Evolutionary conservation across 495 filamentous ascomycete genomes (phyloP), one percentile per base, ranked within the genome.

Genomic region (Amniculicola lignicola): DNA sequence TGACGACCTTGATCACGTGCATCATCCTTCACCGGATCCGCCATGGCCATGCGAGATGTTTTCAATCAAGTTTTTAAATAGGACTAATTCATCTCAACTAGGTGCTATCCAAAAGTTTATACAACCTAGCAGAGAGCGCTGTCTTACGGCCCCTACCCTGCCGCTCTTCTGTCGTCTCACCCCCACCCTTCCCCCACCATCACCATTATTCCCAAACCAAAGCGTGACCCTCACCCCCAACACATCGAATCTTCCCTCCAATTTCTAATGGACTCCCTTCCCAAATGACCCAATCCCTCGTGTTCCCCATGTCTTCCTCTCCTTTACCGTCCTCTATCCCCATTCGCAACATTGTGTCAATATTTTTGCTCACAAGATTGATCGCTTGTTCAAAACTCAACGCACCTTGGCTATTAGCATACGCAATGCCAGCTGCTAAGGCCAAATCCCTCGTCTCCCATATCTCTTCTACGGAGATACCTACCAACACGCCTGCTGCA

Each of bases 341-440:
- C 3, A 76, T 25, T 1, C 77, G 77, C 21, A 81, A 43, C 18
- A 81, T 70, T 37, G 72, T 70, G 29, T 75, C 76, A 27, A 81
- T 62, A 49, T 79, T 81, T 21, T 51, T 53, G 1, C 73, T 70
- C 0, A 80, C 71, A 47, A 82, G 64, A 31, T 69, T 69, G 21
- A 77, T 55, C 1, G 70, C 74, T 15, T 74, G 63, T 46, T 58
- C 59, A 62, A 75, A 65, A 24, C 59, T 62, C 6, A 77, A 51
- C 46, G 50, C 54, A 16, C 74, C 73, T 4, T 63, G 68, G 10
- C 77, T 62, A 54, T 81, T 79, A 54, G 64, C 61, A 60, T 70
- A 71, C 56, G 70, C 78, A 24, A 73, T 77, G 2, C 79, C 79
- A 1, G 79, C 79, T 31, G 74, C 51, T 41, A 81, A 52, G 0